Conservation (phyloP, 2,329 filamentous ascomycete species). For the Penicillium brasilianum region DNA sequence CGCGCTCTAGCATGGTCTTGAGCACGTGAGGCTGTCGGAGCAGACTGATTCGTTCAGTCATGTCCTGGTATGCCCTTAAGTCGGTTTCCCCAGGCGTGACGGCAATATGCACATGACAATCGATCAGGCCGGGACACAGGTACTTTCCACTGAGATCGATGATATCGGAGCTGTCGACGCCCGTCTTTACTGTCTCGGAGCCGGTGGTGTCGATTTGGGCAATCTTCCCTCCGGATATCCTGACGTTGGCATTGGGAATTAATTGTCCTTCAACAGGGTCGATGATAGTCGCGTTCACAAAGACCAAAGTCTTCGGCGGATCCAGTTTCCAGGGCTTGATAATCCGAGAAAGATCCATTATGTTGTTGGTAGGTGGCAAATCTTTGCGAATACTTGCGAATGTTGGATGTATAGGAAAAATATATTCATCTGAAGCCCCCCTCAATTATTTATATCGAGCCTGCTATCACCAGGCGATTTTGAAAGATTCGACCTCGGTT, state of each 20-base stretch:
- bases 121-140: slow-evolving; percentile 58
- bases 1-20: slow-evolving; percentile 58
- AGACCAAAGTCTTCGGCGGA: slow-evolving; percentile 12
- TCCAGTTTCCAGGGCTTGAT: slow-evolving; percentile 30
- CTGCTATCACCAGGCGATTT: neutral
- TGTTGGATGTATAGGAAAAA: neutral
- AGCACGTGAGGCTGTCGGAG: slow-evolving; percentile 29
- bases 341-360: slow-evolving; percentile 23
- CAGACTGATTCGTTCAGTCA: slow-evolving; percentile 27
- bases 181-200: neutral
- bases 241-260: slow-evolving; percentile 22
- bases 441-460: neutral
- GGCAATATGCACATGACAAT: slow-evolving; percentile 58
- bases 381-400: no score
- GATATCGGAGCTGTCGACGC: slow-evolving; percentile 1
- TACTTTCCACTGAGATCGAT: slow-evolving; percentile 54
- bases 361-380: neutral
- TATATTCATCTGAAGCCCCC: neutral
- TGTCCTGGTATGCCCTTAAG: slow-evolving; percentile 26
- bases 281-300: slow-evolving; percentile 27
- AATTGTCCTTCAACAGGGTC: slow-evolving; percentile 24
- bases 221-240: slow-evolving; percentile 25
- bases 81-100: slow-evolving; percentile 49
- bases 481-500: slow-evolving; percentile 1
- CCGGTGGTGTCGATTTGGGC: slow-evolving; percentile 10